Conservation (phyloP, 139 green algal species). For the Chlorella vulgaris region DNA sequence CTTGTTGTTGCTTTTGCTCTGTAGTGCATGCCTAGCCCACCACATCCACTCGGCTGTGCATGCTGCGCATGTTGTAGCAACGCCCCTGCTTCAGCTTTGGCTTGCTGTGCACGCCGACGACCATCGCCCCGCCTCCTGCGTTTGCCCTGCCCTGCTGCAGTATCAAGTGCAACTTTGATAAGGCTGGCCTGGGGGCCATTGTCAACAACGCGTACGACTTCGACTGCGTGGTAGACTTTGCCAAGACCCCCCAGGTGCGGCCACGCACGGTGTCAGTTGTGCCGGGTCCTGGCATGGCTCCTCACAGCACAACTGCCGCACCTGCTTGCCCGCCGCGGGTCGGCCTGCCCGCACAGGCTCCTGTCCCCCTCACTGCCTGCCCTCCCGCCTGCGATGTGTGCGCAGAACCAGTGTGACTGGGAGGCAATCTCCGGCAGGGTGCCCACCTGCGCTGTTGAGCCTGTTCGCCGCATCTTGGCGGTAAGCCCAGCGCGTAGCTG, state of each 20-base stretch:
- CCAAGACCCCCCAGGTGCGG: not conserved
- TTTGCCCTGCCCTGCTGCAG: not conserved
- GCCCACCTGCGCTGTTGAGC: slow-evolving; percentile 12
- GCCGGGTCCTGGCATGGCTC: too few relatives aligned
- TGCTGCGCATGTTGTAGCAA: too few relatives aligned
- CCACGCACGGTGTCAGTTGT: too few relatives aligned
- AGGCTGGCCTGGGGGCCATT: not conserved
- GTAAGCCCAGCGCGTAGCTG: not conserved
- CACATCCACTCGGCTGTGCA: too few relatives aligned
- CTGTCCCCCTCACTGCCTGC: not conserved
- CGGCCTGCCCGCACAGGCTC: too few relatives aligned
- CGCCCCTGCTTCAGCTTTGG: too few relatives aligned
- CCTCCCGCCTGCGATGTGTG: too few relatives aligned
- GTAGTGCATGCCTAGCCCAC: too few relatives aligned
- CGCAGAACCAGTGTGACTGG: slow-evolving; percentile 24
- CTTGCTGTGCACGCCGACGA: not conserved
- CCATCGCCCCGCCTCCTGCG: not conserved
- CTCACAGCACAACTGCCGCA: too few relatives aligned
- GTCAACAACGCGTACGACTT: slow-evolving; percentile 4
- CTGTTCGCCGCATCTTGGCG: slow-evolving; percentile 10
- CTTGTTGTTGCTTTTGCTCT: too few relatives aligned
- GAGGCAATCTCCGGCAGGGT: not conserved
- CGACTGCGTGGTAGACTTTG: not conserved
- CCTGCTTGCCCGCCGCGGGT: too few relatives aligned
- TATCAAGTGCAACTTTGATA: slow-evolving; percentile 13